Base-by-base conservation (phyloP, 345 rosid species). In the Moricandia moricandioides region DNA sequence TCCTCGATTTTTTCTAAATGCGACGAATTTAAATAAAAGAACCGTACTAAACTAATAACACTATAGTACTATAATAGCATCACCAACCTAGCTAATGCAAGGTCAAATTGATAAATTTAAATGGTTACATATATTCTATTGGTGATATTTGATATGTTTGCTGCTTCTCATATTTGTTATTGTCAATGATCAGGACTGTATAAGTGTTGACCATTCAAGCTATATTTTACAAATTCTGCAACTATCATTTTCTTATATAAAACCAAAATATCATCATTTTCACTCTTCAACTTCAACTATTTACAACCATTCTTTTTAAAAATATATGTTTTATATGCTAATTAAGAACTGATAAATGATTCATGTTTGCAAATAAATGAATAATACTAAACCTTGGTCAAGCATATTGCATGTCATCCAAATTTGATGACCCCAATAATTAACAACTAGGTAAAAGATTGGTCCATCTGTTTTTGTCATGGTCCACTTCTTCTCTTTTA, bases 401-500 rank as follows among this genome's bases (percentile, higher is more conserved):
- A 67, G 52, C 67, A 54, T 54, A 18, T 54, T 9, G 58, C 58
- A 59, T 75, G 67, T 33, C 67, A 75, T 67, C 61, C 30, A 47
- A 59, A 11, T 1, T 63, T 26, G 9, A 51, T 59, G 62, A 34
- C 67, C 49, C 55, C 73, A 75, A 75, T 75, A 47, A 67, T 75
- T 75, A 55, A 49, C 62, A 67, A 26, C 37, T 75, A 21, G 18
- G 61, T 58, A 59, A 24, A 58, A 14, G 62, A 47, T 67, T 47
- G 78, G 65, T 43, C 65, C 71, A 65, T 73, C 26, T 73, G 12
- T 59, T 54, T 26, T 58, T n/a, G 18, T 61, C 10, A 24, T 57
- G 77, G 77, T 64, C 77, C 70, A 52, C 70, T 65, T 55, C 24
- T 39, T 55, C 34, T 26, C 51, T 45, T 12, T 74, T 43, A 37